Evolutionary conservation across 345 rosid genomes (phyloP).

Genomic region (Hibiscus trionum): DNA sequence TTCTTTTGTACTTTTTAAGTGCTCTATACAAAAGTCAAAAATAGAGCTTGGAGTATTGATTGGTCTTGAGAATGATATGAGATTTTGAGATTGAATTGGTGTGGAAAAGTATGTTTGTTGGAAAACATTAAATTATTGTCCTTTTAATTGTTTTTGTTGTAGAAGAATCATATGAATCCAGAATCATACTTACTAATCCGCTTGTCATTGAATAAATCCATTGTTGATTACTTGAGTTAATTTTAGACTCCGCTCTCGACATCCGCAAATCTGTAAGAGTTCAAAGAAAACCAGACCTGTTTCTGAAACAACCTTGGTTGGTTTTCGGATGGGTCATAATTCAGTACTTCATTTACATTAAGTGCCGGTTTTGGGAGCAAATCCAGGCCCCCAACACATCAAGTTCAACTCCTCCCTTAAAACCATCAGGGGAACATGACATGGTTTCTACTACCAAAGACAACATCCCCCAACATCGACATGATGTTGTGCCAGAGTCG

Average conservation of each 20-base stretch:
- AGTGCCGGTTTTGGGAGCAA: no score
- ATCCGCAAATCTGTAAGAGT: not conserved
- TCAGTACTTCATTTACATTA: no score
- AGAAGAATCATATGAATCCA: not conserved
- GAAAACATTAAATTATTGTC: not conserved
- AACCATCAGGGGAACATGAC: no score
- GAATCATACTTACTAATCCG: not conserved
- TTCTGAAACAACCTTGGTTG: no score
- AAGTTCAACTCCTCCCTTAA: no score
- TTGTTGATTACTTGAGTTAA: not conserved
- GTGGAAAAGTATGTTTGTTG: not conserved
- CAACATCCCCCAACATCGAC: no score
- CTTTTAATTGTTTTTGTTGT: not conserved
- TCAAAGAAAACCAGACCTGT: no score
- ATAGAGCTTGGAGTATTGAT: not conserved
- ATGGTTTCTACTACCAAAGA: no score
- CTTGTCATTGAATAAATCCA: not conserved
- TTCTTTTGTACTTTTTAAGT: not conserved
- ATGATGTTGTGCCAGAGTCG: no score
- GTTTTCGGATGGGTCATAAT: no score
- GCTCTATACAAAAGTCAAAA: not conserved
- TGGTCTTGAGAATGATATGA: not conserved
- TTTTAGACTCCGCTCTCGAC: not conserved
- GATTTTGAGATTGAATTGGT: not conserved
- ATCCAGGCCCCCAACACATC: no score